Evolutionary conservation across 352 stramenopile species (phyloP).

Genomic region (Pythium utonaiense): DNA sequence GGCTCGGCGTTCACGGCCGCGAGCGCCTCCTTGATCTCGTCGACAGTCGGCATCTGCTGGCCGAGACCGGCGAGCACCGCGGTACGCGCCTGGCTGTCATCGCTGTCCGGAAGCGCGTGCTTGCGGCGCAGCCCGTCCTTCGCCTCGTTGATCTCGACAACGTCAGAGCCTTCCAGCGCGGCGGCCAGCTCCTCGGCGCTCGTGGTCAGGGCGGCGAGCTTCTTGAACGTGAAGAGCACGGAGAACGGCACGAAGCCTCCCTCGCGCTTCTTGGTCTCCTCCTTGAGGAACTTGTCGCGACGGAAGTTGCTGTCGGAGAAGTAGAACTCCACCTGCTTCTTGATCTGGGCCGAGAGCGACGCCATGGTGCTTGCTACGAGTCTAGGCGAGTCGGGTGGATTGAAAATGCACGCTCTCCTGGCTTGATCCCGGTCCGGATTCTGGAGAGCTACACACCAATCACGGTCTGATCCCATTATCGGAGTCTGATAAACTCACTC

Average conservation of each 20-base stretch:
- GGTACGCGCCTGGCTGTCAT: conserved; percentile 60
- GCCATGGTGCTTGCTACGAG: conserved; percentile 35
- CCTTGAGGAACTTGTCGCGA: conserved; percentile 86
- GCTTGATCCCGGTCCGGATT: background rate
- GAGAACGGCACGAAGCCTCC: conserved; percentile 83
- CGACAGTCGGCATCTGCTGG: conserved; percentile 55
- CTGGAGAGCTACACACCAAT: background rate
- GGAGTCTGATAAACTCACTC: conserved; percentile 9
- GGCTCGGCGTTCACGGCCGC: conserved; percentile 50
- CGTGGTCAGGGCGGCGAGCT: conserved; percentile 81
- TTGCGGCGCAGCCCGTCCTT: conserved; percentile 78
- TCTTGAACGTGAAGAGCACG: conserved; percentile 91
- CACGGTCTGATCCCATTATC: conserved; percentile 1
- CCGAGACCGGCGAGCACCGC: conserved; percentile 73
- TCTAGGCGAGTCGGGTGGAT: background rate
- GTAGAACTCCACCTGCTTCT: conserved; percentile 93
- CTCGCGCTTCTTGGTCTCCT: conserved; percentile 80
- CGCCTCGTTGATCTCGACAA: conserved; percentile 77
- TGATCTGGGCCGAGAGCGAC: conserved; percentile 68
- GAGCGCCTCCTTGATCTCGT: conserved; percentile 75
- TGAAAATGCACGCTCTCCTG: background rate
- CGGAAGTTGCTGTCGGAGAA: conserved; percentile 92
- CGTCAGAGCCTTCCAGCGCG: conserved; percentile 67
- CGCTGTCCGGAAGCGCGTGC: conserved; percentile 54
- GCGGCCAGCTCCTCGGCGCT: conserved; percentile 62